Percentiles rank a stretch among this genome's conserved stretches.
Conservation (phyloP, 805 yeast genomes). For the Citeromyces matritensis region DNA sequence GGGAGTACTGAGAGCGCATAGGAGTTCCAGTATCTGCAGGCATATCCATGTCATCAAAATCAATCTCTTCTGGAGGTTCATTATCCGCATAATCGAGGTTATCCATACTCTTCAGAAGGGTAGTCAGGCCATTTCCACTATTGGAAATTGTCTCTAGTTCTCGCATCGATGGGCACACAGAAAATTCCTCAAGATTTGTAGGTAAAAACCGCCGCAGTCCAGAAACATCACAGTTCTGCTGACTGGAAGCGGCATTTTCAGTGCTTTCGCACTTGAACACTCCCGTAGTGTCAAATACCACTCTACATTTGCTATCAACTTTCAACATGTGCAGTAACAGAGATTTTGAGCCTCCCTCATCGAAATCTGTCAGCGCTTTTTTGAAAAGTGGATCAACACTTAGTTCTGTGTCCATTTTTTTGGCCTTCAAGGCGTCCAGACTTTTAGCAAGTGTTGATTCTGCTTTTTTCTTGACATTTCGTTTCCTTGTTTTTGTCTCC, state of each 20-base stretch:
- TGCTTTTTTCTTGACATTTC: constrained; percentile 6
- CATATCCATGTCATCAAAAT: constrained; percentile 1
- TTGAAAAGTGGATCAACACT: constrained; percentile 43
- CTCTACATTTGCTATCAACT: constrained; percentile 28
- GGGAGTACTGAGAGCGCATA: constrained; percentile 15
- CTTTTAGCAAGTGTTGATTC: constrained; percentile 18
- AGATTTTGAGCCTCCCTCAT: constrained; percentile 49
- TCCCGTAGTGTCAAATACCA: constrained; percentile 31
- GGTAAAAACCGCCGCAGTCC: constrained; percentile 3
- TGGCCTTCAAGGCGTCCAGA: constrained; percentile 24
- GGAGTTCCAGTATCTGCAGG: constrained; percentile 1
- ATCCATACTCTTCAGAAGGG: constrained; percentile 11
- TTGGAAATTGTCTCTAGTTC: constrained; percentile 26
- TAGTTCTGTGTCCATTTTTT: constrained; percentile 32
- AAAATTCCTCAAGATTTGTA: constrained; percentile 10
- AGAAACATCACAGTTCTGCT: neutral
- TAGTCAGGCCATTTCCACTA: constrained; percentile 12
- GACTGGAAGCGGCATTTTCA: constrained; percentile 1
- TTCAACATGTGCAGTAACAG: constrained; percentile 31
- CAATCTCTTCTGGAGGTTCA: constrained; percentile 7
- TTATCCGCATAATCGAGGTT: constrained; percentile 6
- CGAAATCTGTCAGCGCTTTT: constrained; percentile 39
- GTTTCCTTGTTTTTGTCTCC: constrained; percentile 5
- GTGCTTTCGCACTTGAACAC: constrained; percentile 5
- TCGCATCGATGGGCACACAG: constrained; percentile 59